phyloP scores from a whole-genome alignment of 2,329 filamentous ascomycete species.

The Paraphaeosphaeria minitans region DNA sequence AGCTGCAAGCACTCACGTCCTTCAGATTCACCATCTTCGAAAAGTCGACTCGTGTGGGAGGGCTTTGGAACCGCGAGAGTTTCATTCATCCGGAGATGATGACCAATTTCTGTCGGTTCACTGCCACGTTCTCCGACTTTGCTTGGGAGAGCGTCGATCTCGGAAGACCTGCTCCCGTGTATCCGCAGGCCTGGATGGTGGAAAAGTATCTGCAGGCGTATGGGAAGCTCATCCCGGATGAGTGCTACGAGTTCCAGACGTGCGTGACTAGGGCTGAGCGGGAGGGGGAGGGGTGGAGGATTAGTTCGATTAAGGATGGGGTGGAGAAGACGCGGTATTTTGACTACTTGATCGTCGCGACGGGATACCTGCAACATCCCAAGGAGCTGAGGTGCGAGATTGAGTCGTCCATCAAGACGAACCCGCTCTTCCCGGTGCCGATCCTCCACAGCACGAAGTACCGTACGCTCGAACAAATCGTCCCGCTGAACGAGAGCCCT shows the following conservation, averaged over 20 bases:
- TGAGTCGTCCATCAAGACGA: not conserved
- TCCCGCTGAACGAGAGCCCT: constrained; percentile 15
- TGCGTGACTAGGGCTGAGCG: constrained; percentile 27
- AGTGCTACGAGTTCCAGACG: constrained; percentile 56
- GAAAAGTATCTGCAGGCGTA: constrained; percentile 72
- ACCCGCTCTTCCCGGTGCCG: constrained; percentile 10
- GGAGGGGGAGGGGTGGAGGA: not conserved
- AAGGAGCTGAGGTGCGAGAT: constrained; percentile 42
- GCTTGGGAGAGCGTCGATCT: constrained; percentile 63
- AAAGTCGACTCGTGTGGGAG: constrained; percentile 67
- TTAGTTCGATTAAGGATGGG: not conserved
- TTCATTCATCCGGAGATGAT: constrained; percentile 57
- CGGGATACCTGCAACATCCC: constrained; percentile 73
- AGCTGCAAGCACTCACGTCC: constrained; percentile 62
- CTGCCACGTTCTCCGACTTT: constrained; percentile 65
- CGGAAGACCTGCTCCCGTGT: constrained; percentile 56
- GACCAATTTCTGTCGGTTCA: constrained; percentile 75
- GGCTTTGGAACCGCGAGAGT: constrained; percentile 64
- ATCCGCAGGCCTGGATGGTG: constrained; percentile 76
- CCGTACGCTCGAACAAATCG: constrained; percentile 55
- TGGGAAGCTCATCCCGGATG: constrained; percentile 59
- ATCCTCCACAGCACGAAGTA: constrained; percentile 73
- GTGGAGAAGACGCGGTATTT: constrained; percentile 49
- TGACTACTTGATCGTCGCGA: constrained; percentile 70
- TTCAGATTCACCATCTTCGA: constrained; percentile 75